Percentiles rank a stretch among this genome's conserved stretches.
phyloP scores from a whole-genome alignment of 2,329 filamentous ascomycete species.

The Fusarium kyushuense region DNA sequence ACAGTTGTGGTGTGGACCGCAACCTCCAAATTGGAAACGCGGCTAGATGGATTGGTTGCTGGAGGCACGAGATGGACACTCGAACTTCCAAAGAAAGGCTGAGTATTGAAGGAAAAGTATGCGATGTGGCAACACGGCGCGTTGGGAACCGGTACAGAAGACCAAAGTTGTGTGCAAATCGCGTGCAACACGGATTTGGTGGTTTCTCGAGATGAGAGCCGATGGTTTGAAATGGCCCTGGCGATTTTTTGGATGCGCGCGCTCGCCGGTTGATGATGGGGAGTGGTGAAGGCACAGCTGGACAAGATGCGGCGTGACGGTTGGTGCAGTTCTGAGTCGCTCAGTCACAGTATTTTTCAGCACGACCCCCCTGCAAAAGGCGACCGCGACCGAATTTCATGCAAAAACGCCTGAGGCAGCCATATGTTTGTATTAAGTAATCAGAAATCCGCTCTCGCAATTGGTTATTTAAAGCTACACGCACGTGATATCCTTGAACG shows the following conservation, averaged over 20 bases:
- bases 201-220: conserved; percentile 67
- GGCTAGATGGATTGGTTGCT: conserved; percentile 34
- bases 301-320: conserved; percentile 64
- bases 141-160: conserved; percentile 56
- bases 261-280: conserved; percentile 64
- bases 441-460: not conserved
- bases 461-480: conserved; percentile 26
- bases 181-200: conserved; percentile 67
- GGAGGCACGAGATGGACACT: conserved; percentile 42
- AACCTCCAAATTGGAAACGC: conserved; percentile 43
- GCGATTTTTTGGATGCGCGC: conserved; percentile 73
- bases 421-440: conserved; percentile 33
- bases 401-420: conserved; percentile 42
- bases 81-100: conserved; percentile 42
- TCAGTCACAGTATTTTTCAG: conserved; percentile 59
- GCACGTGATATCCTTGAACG: conserved; percentile 39
- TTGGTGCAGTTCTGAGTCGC: conserved; percentile 57
- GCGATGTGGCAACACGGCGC: conserved; percentile 56
- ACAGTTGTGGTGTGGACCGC: conserved; percentile 40
- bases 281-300: conserved; percentile 66
- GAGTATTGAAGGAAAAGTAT: conserved; percentile 57
- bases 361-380: conserved; percentile 53
- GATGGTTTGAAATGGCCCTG: conserved; percentile 71
- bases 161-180: conserved; percentile 62
- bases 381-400: conserved; percentile 44